Evolutionary conservation across 139 green algal species (phyloP), one percentile per base, ranked within the genome.

Genomic region (Picocystis salinarum): DNA sequence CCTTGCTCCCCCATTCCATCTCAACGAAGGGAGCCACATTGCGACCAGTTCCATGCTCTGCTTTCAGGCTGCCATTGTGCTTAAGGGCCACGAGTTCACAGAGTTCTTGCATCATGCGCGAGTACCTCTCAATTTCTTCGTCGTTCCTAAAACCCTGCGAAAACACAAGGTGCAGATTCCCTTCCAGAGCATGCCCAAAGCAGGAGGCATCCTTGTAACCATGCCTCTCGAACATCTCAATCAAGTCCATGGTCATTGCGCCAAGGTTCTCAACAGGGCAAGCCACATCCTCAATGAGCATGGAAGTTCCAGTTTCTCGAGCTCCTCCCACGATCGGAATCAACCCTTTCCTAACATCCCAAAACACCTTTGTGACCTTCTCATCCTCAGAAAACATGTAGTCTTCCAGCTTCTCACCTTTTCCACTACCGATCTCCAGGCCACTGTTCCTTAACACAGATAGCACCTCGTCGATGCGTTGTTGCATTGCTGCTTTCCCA

Each of bases 81-180:
- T 93, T 92, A 29, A 67, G 83, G 40, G 83, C 83, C 31, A 95
- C 85, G 40, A 95, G 89, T 67, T 90, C 67, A 67, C 77, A 91
- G 79, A 95, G 85, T 74, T 93, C 83, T 59, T 91, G 74, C 79
- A 95, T 92, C 72, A 93, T 85, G 54, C 82, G 61, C 9, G 59
- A 50, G 58, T 93, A 95, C 40, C 78, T 74, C 69, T 91, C 59
- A 31, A 95, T 79, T 71, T 95, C 85, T 41, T 87, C 75, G 40
- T 79, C 73, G 40, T 55, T 87, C 37, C 83, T 64, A 78, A 93
- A 89, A 3, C 77, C 77, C 73, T 91, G 81, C 3, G 75, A 80
- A 59, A 95, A 95, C 27, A 93, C 80, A 23, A 95, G 69, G 66
- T 95, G 85, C 42, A 95, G 71, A 68, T 95, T 95, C 52, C 85